Evolutionary conservation across 345 rosid genomes (phyloP).

Genomic region (Citrus maxima): DNA sequence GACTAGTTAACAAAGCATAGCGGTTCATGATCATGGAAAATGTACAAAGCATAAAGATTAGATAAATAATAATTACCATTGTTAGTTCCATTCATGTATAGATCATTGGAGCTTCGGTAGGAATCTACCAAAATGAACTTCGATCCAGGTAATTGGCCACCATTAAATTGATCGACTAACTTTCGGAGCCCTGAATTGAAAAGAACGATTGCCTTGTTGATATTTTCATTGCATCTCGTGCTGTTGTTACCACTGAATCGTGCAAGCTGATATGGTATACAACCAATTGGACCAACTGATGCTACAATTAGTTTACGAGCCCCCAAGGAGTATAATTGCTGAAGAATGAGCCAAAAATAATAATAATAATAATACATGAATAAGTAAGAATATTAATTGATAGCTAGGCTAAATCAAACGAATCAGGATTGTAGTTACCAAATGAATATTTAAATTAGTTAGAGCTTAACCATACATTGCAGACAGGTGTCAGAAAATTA

Average conservation of each 20-base stretch:
- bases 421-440: no score
- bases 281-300: constrained; percentile 76
- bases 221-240: constrained; percentile 61
- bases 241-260: constrained; percentile 48
- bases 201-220: constrained; percentile 56
- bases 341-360: neutral
- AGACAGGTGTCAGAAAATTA: no score
- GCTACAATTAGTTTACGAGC: constrained; percentile 77
- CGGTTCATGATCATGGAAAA: neutral
- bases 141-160: constrained; percentile 65
- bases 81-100: constrained; percentile 41
- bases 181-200: constrained; percentile 67
- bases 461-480: no score
- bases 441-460: no score
- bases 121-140: constrained; percentile 75
- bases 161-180: constrained; percentile 57
- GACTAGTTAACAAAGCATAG: neutral
- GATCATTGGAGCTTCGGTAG: constrained; percentile 52
- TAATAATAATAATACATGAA: neutral
- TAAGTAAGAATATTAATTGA: neutral
- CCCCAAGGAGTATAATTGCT: constrained; percentile 66
- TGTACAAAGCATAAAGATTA: no score
- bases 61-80: constrained; percentile 25
- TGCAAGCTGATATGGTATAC: constrained; percentile 90
- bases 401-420: no score